Conservation (phyloP, 2,329 filamentous ascomycete species). For the Tricladium varicosporioides region DNA sequence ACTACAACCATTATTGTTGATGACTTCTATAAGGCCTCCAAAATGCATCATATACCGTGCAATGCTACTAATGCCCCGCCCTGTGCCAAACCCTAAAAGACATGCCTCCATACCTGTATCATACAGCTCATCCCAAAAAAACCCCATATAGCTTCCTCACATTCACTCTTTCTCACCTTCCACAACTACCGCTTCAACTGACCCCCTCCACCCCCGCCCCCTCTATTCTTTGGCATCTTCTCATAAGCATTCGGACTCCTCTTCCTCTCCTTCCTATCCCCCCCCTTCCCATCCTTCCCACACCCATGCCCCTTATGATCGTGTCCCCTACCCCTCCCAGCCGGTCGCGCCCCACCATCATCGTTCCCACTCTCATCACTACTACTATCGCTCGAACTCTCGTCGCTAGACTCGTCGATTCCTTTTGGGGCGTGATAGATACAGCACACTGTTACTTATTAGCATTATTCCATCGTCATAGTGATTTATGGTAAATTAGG, state of each 20-base stretch:
- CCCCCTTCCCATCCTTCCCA: slow-evolving; percentile 38
- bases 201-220: slow-evolving; percentile 15
- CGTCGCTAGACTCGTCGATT: slow-evolving; percentile 78
- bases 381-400: slow-evolving; percentile 56
- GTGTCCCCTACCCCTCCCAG: slow-evolving; percentile 26
- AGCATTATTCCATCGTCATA: background rate
- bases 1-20: too few relatives aligned
- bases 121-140: background rate
- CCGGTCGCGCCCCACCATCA: slow-evolving; percentile 44
- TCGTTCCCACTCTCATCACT: slow-evolving; percentile 41
- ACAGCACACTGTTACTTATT: slow-evolving; percentile 73
- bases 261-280: slow-evolving; percentile 40
- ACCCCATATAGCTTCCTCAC: background rate
- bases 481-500: background rate
- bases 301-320: slow-evolving; percentile 26
- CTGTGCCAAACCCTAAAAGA: too few relatives aligned
- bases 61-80: too few relatives aligned
- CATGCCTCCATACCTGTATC: too few relatives aligned
- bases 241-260: slow-evolving; percentile 82
- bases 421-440: slow-evolving; percentile 89
- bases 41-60: too few relatives aligned
- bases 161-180: too few relatives aligned
- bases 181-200: background rate
- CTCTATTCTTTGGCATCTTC: slow-evolving; percentile 65
- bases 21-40: too few relatives aligned